Conservation (phyloP, 169 alveolate species). For the Prorocentrum cordatum region DNA sequence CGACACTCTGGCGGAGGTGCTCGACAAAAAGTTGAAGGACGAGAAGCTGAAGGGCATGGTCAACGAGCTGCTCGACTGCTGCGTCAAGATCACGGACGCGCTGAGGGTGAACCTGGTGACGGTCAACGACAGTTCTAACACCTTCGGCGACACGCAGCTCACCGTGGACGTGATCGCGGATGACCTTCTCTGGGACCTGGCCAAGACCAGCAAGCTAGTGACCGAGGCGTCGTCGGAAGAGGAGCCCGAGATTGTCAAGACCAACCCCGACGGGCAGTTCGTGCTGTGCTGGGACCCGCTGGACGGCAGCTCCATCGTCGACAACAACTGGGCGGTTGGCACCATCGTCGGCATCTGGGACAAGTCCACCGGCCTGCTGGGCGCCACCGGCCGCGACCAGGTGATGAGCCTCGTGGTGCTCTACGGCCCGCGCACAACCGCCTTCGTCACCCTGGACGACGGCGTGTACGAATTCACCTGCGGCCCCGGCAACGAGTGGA, state of each 20-base stretch:
- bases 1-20: conserved; percentile 59
- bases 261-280: conserved; percentile 27
- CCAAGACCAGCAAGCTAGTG: background rate
- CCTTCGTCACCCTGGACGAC: conserved; percentile 56
- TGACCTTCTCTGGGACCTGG: conserved; percentile 19
- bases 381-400: conserved; percentile 68
- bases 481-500: conserved; percentile 66
- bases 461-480: conserved; percentile 64
- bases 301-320: conserved; percentile 66
- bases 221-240: conserved; percentile 4
- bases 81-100: background rate
- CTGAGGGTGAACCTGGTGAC: conserved; percentile 9
- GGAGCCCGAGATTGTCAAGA: conserved; percentile 12
- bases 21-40: conserved; percentile 4
- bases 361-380: conserved; percentile 57
- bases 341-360: conserved; percentile 68
- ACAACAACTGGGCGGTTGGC: conserved; percentile 71
- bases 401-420: conserved; percentile 56
- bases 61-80: conserved; percentile 1
- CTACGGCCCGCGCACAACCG: conserved; percentile 64
- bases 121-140: background rate
- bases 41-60: conserved; percentile 37
- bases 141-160: conserved; percentile 3
- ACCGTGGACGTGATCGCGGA: conserved; percentile 10
- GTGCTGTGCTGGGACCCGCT: conserved; percentile 68